Conservation (phyloP, 306 rosid species). For the Citrullus amarus region DNA sequence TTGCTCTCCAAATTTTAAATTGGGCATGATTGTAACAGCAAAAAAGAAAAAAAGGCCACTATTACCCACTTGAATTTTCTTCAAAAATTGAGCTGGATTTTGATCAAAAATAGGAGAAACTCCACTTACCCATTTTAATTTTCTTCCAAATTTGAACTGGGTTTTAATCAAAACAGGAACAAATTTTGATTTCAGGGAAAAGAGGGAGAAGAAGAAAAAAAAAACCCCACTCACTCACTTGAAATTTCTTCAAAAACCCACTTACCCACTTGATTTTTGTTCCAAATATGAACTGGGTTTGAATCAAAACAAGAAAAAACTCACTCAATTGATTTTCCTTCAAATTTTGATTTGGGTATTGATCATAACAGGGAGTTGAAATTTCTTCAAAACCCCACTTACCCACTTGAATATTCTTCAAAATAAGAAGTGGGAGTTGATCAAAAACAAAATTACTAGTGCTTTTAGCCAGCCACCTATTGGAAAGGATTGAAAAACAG, state of each 20-base stretch:
- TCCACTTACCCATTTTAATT: not conserved
- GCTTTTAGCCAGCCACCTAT: not conserved
- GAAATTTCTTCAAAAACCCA: not conserved
- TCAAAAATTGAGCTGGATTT: not conserved
- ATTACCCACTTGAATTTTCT: not conserved
- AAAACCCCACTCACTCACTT: not conserved
- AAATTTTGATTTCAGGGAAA: not conserved
- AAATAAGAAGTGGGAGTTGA: not conserved
- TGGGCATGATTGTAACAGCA: not conserved
- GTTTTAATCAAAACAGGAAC: not conserved
- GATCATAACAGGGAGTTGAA: not conserved
- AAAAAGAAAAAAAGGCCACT: no score
- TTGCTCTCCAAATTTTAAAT: not conserved
- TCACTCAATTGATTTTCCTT: not conserved
- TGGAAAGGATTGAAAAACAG: not conserved
- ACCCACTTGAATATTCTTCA: not conserved
- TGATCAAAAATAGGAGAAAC: not conserved
- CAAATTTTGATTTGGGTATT: not conserved
- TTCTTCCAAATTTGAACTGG: not conserved
- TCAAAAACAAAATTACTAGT: not conserved
- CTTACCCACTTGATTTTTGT: not conserved
- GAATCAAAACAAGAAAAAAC: not conserved
- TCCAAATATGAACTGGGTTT: not conserved
- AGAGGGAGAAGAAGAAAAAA: not conserved
- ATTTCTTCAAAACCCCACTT: not conserved